Conservation (phyloP, 108 stramenopile species). For the Fragilaria crotonensis region DNA sequence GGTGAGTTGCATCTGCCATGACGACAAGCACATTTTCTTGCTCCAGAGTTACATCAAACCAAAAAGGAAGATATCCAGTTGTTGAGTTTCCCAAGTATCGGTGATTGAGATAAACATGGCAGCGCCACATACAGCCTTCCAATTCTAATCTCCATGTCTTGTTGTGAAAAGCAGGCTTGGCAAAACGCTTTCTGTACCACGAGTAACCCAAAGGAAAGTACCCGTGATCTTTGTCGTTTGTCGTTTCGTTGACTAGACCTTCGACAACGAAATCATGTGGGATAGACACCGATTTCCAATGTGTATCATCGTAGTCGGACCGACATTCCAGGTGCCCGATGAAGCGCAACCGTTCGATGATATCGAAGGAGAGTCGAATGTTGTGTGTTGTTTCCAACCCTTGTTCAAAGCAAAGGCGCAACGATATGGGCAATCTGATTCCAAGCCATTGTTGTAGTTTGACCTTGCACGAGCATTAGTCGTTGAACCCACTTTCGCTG, state of each 20-base stretch:
- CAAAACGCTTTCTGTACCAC: neutral
- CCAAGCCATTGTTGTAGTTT: no score
- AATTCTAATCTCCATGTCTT: neutral
- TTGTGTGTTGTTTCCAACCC: neutral
- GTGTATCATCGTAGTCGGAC: neutral
- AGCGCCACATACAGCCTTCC: neutral
- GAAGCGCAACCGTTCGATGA: neutral
- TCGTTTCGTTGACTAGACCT: neutral
- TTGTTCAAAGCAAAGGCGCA: neutral
- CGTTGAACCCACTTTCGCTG: no score
- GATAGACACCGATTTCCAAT: neutral
- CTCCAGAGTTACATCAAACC: neutral
- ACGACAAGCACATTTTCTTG: neutral
- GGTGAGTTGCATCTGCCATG: neutral
- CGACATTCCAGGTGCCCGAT: neutral
- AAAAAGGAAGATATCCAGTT: neutral
- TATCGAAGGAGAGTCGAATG: neutral
- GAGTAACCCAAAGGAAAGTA: neutral
- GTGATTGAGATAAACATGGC: neutral
- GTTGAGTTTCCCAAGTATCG: neutral
- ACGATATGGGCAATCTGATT: no score
- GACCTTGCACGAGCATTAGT: no score
- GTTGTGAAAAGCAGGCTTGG: neutral
- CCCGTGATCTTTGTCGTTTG: neutral
- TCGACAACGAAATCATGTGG: neutral